phyloP scores from a whole-genome alignment of 257 asterid genomes.

The Osmanthus fragrans region DNA sequence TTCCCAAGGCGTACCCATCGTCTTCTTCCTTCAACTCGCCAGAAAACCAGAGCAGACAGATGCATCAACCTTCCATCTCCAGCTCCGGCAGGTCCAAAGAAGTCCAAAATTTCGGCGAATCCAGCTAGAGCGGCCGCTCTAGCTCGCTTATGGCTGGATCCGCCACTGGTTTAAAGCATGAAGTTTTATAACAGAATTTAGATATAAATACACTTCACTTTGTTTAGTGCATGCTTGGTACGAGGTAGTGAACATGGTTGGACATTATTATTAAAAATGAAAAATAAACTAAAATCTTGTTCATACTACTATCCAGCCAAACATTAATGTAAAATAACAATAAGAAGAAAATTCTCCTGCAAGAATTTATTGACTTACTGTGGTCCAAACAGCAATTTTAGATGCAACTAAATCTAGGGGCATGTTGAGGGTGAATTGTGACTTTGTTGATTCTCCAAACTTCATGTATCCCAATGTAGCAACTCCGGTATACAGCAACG shows the following conservation, averaged over 20 bases:
- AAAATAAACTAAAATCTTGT: background rate
- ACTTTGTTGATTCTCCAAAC: constrained; percentile 75
- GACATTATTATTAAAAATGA: too few relatives aligned
- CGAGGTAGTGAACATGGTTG: background rate
- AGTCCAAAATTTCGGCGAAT: too few relatives aligned
- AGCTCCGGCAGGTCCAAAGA: too few relatives aligned
- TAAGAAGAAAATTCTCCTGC: background rate
- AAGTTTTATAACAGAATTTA: background rate
- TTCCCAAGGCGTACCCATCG: too few relatives aligned
- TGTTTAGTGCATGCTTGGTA: background rate
- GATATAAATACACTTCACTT: too few relatives aligned
- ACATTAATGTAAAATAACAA: background rate
- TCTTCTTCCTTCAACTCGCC: too few relatives aligned
- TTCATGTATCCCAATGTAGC: constrained; percentile 82
- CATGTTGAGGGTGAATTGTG: constrained; percentile 96
- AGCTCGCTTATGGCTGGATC: too few relatives aligned
- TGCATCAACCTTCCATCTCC: too few relatives aligned
- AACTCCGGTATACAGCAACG: constrained; percentile 71
- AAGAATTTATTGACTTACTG: constrained; percentile 45
- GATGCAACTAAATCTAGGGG: constrained; percentile 76
- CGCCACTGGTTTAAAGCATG: too few relatives aligned
- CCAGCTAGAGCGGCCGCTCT: too few relatives aligned
- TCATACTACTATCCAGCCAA: background rate
- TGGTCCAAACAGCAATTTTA: constrained; percentile 92
- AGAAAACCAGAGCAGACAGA: too few relatives aligned